Percentiles rank a stretch among this genome's conserved stretches.
Conservation (phyloP, 352 stramenopile genomes). For the Globisporangium canariense region DNA sequence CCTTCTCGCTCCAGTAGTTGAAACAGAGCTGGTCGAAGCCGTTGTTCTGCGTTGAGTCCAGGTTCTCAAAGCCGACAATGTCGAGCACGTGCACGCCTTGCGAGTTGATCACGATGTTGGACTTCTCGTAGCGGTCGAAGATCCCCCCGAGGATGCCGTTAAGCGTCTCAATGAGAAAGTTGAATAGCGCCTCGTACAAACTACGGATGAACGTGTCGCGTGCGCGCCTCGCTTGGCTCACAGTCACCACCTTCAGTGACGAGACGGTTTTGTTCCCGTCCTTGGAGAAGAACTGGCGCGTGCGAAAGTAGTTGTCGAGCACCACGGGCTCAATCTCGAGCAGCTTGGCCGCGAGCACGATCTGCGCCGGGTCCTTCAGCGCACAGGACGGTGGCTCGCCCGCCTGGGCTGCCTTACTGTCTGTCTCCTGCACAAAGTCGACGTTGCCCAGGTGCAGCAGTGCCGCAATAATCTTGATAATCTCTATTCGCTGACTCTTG, state of each 20-base stretch:
- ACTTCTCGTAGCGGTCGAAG: conserved; percentile 82
- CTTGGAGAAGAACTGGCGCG: conserved; percentile 75
- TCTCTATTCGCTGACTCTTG: conserved; percentile 78
- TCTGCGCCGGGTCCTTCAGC: conserved; percentile 62
- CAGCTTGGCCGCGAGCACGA: conserved; percentile 62
- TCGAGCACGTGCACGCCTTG: conserved; percentile 82
- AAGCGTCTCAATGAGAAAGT: conserved; percentile 75
- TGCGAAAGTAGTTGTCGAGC: conserved; percentile 85
- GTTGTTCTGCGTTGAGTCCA: conserved; percentile 48
- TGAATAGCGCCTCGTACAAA: conserved; percentile 76
- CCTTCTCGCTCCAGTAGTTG: conserved; percentile 87
- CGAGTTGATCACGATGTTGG: conserved; percentile 76
- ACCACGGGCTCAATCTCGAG: conserved; percentile 78
- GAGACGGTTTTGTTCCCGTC: conserved; percentile 73
- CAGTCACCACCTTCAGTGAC: conserved; percentile 79
- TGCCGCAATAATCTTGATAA: conserved; percentile 70
- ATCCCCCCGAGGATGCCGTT: conserved; percentile 80
- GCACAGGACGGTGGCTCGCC: conserved; percentile 46
- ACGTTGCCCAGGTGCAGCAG: conserved; percentile 80
- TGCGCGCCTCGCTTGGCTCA: conserved; percentile 64
- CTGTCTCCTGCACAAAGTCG: conserved; percentile 61
- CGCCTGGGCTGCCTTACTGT: conserved; percentile 21
- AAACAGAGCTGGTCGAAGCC: conserved; percentile 79
- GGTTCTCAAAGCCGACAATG: conserved; percentile 70
- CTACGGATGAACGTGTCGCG: conserved; percentile 78